phyloP scores from a whole-genome alignment of 331 rosid genomes.

The Rhamnella rubrinervis region DNA sequence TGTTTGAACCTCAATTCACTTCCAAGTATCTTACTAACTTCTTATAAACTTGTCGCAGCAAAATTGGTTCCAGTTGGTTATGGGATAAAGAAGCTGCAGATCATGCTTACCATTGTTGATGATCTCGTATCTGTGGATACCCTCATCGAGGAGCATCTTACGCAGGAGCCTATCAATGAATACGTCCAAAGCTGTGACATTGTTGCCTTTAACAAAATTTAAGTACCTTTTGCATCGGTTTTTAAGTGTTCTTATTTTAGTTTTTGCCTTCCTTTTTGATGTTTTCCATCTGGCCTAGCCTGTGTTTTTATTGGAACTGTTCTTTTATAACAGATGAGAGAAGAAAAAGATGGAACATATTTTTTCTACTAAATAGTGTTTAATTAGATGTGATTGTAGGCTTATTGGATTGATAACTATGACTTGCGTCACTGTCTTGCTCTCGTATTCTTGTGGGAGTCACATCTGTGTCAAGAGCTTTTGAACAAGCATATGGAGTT shows the following conservation, averaged over 20 bases:
- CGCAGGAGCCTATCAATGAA: conserved; percentile 65
- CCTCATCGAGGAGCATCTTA: conserved; percentile 70
- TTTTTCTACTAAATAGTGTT: background rate
- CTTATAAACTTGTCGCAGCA: conserved; percentile 41
- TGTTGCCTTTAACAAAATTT: conserved; percentile 90
- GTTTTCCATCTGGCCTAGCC: background rate
- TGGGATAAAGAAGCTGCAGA: conserved; percentile 81
- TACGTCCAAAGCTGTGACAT: conserved; percentile 83
- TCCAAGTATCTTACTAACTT: background rate
- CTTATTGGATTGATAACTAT: too few species aligned
- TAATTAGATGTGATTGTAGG: too few species aligned
- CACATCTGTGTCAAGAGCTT: too few species aligned
- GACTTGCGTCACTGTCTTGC: too few species aligned
- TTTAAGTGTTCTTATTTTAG: background rate
- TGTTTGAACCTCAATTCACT: background rate
- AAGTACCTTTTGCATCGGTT: conserved; percentile 11
- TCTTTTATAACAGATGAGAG: background rate
- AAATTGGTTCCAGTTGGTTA: conserved; percentile 81
- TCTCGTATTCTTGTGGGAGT: too few species aligned
- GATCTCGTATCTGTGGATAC: conserved; percentile 79
- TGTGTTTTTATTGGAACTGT: background rate
- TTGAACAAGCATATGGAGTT: too few species aligned
- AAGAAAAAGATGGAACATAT: conserved; percentile 4
- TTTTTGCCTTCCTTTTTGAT: too few species aligned
- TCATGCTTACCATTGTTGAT: conserved; percentile 77